Conservation (phyloP, 2,329 filamentous ascomycete genomes). For the Microdochium bolleyi region DNA sequence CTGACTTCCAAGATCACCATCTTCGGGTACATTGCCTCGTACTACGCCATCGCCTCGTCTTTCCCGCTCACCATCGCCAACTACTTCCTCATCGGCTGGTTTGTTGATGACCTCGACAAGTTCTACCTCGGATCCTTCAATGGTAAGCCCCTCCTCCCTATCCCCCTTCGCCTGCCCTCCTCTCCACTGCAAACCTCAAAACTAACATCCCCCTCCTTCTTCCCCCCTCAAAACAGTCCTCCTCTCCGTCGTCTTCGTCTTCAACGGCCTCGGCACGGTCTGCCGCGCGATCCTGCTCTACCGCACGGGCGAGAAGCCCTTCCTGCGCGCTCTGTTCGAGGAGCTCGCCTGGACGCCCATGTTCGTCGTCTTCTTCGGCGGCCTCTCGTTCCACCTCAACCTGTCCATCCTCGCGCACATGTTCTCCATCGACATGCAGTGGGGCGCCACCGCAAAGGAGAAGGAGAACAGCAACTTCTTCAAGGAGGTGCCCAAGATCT, state of each 20-base stretch:
- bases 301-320: conserved; percentile 43
- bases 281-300: conserved; percentile 56
- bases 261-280: conserved; percentile 53
- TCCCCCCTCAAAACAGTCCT: conserved; percentile 26
- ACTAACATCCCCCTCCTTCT: background rate
- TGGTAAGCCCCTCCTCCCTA: background rate
- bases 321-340: conserved; percentile 37
- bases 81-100: conserved; percentile 13
- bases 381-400: conserved; percentile 32
- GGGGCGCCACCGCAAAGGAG: conserved; percentile 53
- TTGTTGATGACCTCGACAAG: conserved; percentile 5
- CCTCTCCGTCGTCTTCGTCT: conserved; percentile 56
- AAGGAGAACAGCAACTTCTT: conserved; percentile 48
- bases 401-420: conserved; percentile 32
- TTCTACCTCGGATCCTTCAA: conserved; percentile 1
- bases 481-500: conserved; percentile 44
- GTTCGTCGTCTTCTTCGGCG: conserved; percentile 35
- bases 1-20: conserved; percentile 1
- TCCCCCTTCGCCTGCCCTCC: background rate
- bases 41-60: conserved; percentile 18
- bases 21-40: conserved; percentile 17
- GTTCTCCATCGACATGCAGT: conserved; percentile 34
- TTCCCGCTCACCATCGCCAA: conserved; percentile 15
- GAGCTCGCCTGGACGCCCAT: conserved; percentile 58
- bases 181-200: background rate